Evolutionary conservation across 495 filamentous ascomycete species (phyloP).

Genomic region (Usnea hakonensis): DNA sequence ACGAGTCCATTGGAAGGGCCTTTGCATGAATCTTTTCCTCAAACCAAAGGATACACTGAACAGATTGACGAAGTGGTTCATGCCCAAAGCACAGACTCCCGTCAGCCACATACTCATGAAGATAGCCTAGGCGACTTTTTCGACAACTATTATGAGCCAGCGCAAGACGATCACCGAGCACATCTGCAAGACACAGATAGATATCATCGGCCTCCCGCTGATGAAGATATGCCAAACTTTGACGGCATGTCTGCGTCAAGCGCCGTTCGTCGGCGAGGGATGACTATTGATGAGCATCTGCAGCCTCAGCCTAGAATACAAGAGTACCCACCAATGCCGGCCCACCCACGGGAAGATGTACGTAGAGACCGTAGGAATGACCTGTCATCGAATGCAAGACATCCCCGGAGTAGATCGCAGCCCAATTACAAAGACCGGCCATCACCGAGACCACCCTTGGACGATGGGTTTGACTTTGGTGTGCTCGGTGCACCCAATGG

Average conservation of each 20-base stretch:
- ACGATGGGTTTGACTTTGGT: slow-evolving; percentile 56
- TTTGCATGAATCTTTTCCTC: background rate
- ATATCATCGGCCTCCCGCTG: slow-evolving; percentile 18
- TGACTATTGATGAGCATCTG: slow-evolving; percentile 46
- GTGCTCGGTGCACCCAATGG: slow-evolving; percentile 53
- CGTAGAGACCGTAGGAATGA: slow-evolving; percentile 12
- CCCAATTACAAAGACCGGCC: slow-evolving; percentile 49
- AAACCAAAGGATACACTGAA: slow-evolving; percentile 1
- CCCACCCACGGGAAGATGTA: background rate
- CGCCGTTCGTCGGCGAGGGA: slow-evolving; percentile 25
- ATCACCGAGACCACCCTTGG: slow-evolving; percentile 46
- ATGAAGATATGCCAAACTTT: slow-evolving; percentile 65
- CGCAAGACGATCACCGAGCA: slow-evolving; percentile 9
- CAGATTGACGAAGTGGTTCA: slow-evolving; percentile 17
- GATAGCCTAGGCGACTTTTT: slow-evolving; percentile 21
- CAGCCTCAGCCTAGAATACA: slow-evolving; percentile 22
- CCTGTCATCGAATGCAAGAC: slow-evolving; percentile 31
- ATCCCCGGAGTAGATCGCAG: slow-evolving; percentile 54
- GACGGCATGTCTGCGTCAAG: slow-evolving; percentile 49
- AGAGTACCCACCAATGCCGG: slow-evolving; percentile 10
- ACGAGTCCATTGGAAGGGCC: background rate
- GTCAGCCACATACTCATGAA: slow-evolving; percentile 20
- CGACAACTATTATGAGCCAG: slow-evolving; percentile 19
- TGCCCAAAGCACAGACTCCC: slow-evolving; percentile 12
- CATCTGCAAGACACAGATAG: background rate